Base-by-base conservation (phyloP, 1,284 basidiomycete genomes). In the Omphalotus olearius region DNA sequence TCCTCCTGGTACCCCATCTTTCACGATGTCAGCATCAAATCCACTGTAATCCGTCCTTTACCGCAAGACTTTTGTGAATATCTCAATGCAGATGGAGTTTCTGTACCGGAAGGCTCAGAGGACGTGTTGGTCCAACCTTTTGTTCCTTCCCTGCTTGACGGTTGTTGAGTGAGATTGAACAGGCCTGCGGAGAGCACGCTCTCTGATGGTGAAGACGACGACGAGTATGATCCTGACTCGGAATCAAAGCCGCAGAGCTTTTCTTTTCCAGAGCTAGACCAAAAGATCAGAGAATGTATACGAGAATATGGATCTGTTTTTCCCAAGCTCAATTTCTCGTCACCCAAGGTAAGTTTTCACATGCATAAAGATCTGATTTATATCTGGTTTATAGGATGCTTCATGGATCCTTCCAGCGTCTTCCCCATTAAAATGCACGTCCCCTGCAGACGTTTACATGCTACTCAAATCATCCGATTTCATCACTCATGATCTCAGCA, bases 381-480 rank as follows among this genome's bases (percentile, higher is more conserved):
- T n/a, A n/a, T n/a, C n/a, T n/a, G n/a, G 35, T 36, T 25, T 43
- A 23, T 57, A 95, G 91, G 95, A 98, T 63, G 92, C 94, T 11
- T 81, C 88, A 1, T 98, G 94, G 90, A 84, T 99, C 56, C 75
- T 97, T 1, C 88, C 93, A 1, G 78, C 89, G n/a, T 86, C 87
- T 4, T 84, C 88, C 0, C 92, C 90, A 0, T 72, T 98, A 37
- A 88, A 88, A 69, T 98, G 95, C 67, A 85, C 82, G 6, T 82
- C 83, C 1, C 93, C 94, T 0, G 82, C 88, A 3, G 96, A 99
- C 60, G 85, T 98, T 23, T 98, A 98, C 66, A 76, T 98, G 42
- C 72, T 97, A 0, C 78, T 99, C 57, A 99, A 99, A 68, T 91
- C 91, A 2, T 93, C 91, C 44, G 92, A 98, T 65, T 97, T 97